Evolutionary conservation across 352 stramenopile species (phyloP).

Genomic region (Phytophthora chlamydospora): DNA sequence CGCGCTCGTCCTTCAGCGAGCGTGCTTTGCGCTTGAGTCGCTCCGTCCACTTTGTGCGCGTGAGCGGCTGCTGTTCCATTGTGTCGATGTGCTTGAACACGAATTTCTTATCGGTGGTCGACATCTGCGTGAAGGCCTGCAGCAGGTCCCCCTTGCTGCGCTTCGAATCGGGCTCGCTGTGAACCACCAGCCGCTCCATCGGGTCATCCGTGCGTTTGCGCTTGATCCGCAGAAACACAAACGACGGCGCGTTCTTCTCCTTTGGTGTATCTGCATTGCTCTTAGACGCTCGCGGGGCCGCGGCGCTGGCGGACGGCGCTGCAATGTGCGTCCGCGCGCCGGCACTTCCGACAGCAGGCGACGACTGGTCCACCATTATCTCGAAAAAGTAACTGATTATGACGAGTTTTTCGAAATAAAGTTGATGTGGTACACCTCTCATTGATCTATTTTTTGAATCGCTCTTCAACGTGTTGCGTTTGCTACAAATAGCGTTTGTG

Average conservation of each 20-base stretch:
- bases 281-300: conserved; percentile 9
- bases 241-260: conserved; percentile 34
- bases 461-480: conserved; percentile 1
- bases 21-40: conserved; percentile 72
- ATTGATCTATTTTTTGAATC: conserved; percentile 1
- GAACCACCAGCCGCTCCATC: conserved; percentile 70
- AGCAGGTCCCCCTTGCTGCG: conserved; percentile 44
- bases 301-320: conserved; percentile 6
- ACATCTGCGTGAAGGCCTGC: conserved; percentile 66
- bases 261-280: not conserved
- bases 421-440: not conserved
- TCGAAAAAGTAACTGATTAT: not conserved
- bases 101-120: conserved; percentile 70
- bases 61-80: conserved; percentile 52
- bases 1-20: conserved; percentile 60
- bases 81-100: conserved; percentile 89
- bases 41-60: conserved; percentile 68
- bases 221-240: conserved; percentile 83
- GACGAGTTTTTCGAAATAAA: not conserved
- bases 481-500: conserved; percentile 14
- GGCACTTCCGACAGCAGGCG: not conserved
- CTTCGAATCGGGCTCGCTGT: conserved; percentile 46
- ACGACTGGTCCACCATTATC: conserved; percentile 32
- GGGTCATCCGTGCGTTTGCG: conserved; percentile 85
- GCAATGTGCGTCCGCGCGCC: not conserved